Conservation (phyloP, 345 rosid genomes). For the Citrus hindsii region DNA sequence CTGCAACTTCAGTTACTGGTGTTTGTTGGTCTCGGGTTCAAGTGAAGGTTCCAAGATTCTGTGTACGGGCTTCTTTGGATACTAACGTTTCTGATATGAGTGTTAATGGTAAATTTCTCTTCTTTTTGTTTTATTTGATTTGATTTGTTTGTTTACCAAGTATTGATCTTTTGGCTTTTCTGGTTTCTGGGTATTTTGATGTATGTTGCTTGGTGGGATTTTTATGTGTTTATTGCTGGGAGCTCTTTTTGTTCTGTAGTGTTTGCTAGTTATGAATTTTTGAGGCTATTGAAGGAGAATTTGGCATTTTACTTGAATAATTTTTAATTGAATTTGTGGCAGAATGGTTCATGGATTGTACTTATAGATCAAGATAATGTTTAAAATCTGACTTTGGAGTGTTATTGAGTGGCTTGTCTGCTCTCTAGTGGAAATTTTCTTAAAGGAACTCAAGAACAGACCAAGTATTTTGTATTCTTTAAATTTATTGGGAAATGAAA, state of each 20-base stretch:
- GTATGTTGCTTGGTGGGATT: constrained; percentile 1
- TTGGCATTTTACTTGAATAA: neutral
- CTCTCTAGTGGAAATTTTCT: neutral
- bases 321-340: neutral
- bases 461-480: neutral
- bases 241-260: neutral
- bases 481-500: neutral
- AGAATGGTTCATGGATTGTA: neutral
- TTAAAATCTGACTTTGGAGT: neutral
- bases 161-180: constrained; percentile 18
- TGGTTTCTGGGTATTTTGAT: neutral
- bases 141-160: constrained; percentile 10
- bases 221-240: neutral
- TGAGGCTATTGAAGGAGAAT: neutral
- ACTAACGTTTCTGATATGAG: constrained; percentile 91
- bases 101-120: constrained; percentile 57
- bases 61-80: constrained; percentile 65
- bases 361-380: neutral
- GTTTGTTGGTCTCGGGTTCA: constrained; percentile 34
- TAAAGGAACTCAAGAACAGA: neutral
- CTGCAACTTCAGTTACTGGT: constrained; percentile 13
- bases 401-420: neutral
- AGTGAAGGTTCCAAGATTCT: constrained; percentile 37
- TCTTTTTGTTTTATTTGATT: neutral
- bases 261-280: neutral